Percentiles rank a stretch among this genome's conserved stretches.
These are phyloP conservation scores for Penicillium egyptiacum DNA, from an alignment of 495 filamentous ascomycete species.

Conservation along the genomic window DNA sequence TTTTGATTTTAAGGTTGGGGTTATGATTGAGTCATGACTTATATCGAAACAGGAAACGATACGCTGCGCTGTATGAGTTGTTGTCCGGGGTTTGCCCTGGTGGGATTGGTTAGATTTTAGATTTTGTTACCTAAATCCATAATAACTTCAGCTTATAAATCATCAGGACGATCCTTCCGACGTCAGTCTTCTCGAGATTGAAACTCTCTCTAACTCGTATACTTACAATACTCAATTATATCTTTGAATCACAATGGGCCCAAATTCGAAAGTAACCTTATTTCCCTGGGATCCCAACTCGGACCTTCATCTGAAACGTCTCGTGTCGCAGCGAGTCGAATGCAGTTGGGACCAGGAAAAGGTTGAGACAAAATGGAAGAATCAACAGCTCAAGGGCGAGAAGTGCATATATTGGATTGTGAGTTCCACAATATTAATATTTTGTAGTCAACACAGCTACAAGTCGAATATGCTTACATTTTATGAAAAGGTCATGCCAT, in stretches of 20 bases:
- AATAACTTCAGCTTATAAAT: neutral
- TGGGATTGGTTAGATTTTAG: neutral
- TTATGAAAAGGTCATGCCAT: slow-evolving; percentile 9
- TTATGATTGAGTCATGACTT: neutral
- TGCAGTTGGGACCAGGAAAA: slow-evolving; percentile 27
- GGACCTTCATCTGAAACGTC: slow-evolving; percentile 14
- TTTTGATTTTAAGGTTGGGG: neutral
- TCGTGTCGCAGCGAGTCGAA: slow-evolving; percentile 24
- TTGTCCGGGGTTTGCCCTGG: too few relatives aligned
- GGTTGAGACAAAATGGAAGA: slow-evolving; percentile 22
- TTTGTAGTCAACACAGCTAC: neutral
- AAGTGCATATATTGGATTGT: slow-evolving; percentile 37
- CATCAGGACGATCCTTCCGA: neutral
- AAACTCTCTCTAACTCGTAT: neutral
- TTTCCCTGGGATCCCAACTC: slow-evolving; percentile 28
- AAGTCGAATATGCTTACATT: neutral
- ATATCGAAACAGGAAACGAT: neutral
- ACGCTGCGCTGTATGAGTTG: neutral
- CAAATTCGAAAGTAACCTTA: slow-evolving; percentile 14
- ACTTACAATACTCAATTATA: neutral
- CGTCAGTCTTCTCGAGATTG: neutral
- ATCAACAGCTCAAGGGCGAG: slow-evolving; percentile 18
- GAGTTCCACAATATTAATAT: neutral
- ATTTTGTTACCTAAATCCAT: neutral
- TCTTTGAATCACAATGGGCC: slow-evolving; percentile 28